Evolutionary conservation across 225 moss, liverwort and hornwort genomes (phyloP), one percentile per base, ranked within the genome.

Genomic region (Antitrichia curtipendula): DNA sequence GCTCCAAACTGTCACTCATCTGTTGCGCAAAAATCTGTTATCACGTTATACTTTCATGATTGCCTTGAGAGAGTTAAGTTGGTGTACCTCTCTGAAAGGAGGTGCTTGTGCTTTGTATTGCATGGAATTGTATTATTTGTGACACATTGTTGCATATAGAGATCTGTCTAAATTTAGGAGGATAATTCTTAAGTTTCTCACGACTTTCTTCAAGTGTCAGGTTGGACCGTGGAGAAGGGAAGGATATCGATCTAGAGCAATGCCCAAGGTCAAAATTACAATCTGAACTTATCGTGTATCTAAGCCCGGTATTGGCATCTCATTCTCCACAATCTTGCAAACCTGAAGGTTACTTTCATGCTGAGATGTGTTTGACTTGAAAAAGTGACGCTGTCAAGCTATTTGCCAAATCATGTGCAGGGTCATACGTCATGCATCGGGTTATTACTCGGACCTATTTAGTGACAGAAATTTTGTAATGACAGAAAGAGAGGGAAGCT

Each of bases 161-260:
- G 73, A 82, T 89, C 43, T 78, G 68, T 73, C 49, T 24, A 36
- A 43, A 41, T 65, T 70, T 85, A 32, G 84, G 62, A 65, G 53
- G 52, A 45, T 4, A 81, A 40, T 82, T 73, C 73, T 82, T 24
- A 70, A 77, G 78, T 64, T 85, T 78, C 47, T 86, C 19, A 80
- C 41, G 22, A 16, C 50, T 49, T 70, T 80, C 64, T 79, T 79
- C 40, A 54, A 83, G 8, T 90, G 43, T 87, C 94, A 98, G 98
- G 98, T 92, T 98, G 84, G 97, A 98, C 81, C 40, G 92, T 34
- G 97, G 98, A 76, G 96, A 94, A 84, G 98, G 98, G 54, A 97
- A 95, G 87, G 89, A 96, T 80, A 22, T 96, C 38, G 95, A 98
- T 41, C 60, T 98, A 88, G 89, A 94, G 87, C 53, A 86, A 56